Conservation (phyloP, 2,329 filamentous ascomycete genomes). For the Trichophyton verrucosum region DNA sequence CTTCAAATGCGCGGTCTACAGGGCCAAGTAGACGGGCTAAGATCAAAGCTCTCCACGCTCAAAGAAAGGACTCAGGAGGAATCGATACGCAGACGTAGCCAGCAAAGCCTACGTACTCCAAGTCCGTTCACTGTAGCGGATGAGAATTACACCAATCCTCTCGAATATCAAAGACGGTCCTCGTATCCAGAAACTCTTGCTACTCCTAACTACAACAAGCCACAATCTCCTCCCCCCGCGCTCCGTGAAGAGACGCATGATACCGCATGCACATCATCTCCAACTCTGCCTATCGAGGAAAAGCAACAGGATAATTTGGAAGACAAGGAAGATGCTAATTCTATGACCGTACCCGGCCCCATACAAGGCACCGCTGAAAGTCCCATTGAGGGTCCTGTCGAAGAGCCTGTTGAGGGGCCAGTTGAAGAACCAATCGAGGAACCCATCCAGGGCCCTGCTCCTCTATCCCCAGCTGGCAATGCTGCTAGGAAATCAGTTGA, state of each 20-base stretch:
- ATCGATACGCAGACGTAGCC: slow-evolving; percentile 61
- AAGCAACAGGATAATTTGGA: not conserved
- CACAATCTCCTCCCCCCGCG: not conserved
- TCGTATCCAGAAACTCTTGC: not conserved
- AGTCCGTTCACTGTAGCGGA: slow-evolving; percentile 70
- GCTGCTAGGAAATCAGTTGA: too few relatives aligned
- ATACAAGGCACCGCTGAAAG: not conserved
- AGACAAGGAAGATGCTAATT: not conserved
- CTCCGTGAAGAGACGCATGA: not conserved
- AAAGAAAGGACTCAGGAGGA: slow-evolving; percentile 70
- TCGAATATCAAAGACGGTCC: not conserved
- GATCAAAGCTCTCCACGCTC: slow-evolving; percentile 69
- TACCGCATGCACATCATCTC: not conserved
- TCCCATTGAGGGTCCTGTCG: slow-evolving; percentile 18
- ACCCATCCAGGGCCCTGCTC: too few relatives aligned
- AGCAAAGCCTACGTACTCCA: slow-evolving; percentile 61
- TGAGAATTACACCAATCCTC: slow-evolving; percentile 38
- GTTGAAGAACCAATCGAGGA: not conserved
- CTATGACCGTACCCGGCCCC: not conserved
- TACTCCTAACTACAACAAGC: not conserved
- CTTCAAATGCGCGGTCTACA: slow-evolving; percentile 62
- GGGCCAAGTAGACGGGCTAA: slow-evolving; percentile 74
- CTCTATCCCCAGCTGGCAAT: not conserved
- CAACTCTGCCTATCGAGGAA: not conserved
- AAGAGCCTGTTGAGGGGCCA: not conserved